Base-by-base conservation (phyloP, 2,329 filamentous ascomycete species). In the Thelonectria discophora region DNA sequence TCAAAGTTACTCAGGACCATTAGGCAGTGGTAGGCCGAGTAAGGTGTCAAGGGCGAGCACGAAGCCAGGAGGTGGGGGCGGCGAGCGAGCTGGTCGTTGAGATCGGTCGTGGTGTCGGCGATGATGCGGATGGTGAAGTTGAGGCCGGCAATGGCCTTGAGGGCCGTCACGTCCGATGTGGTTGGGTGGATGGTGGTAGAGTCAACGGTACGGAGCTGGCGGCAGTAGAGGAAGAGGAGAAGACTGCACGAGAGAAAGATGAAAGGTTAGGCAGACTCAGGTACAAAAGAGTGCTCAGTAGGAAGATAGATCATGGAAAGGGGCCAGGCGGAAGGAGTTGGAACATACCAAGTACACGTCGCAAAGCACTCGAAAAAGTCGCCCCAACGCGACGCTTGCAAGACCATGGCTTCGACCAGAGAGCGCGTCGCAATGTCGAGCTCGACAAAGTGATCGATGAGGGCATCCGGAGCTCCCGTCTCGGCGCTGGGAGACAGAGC, bases 61-160 rank as follows among this genome's bases (percentile, higher is more conserved):
- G 71, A 69, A 27, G 71, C 72, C 24, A 76, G 68, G 20, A 75
- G 68, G 18, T 73, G 72, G 10, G 75, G 73, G 11, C 68, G 67
- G 39, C 70, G 72, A 20, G 72, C 67, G 27, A 76, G 73, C 49
- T 75, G 73, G 39, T 73, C 69, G 53, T 76, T 76, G 50, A 76
- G 72, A 34, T 76, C 73, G 40, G 71, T 71, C n/a, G 74, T 76
- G 20, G 74, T 75, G 54, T 77, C 75, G 55, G 73, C 70, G 39
- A 77, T 73, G 50, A 77, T 74, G 47, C 75, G 72, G 37, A 77
- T 73, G 55, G 75, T 75, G 57, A 77, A 77, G 65, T 77, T 77
- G 56, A 77, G 69, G 55, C 75, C 75, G 13, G 75, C 74, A 15
- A 77, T 73, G 62, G 75, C 75, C 57, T 77, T 77, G 37, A 69